Base-by-base conservation (phyloP, 345 rosid genomes). In the Erysimum cheiranthoides region DNA sequence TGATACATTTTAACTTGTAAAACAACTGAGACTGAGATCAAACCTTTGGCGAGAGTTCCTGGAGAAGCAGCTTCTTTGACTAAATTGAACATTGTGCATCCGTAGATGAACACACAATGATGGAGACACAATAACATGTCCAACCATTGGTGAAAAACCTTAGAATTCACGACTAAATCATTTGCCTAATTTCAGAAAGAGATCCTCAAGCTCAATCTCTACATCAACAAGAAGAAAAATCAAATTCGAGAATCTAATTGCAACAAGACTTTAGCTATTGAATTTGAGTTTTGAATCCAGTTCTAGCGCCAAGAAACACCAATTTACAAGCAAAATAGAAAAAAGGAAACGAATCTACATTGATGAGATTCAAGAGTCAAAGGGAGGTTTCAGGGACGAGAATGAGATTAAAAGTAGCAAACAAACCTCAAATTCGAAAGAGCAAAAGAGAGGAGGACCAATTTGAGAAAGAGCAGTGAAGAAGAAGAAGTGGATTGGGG, bases 111-210 rank as follows among this genome's bases (percentile, higher is more conserved):
- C 36, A 74, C 82, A 86, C 34, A 79, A 76, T 16, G 84, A 73
- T 9, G 82, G 82, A 65, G 87, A 64, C 25, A 71, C 77, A 61
- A 71, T 79, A 68, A 61, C 66, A 59, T 68, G 85, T 35, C 81
- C 84, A 42, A 87, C 92, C 96, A 89, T 90, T 73, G 80, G 40
- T 61, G 6, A 68, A 62, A 13, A 64, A 68, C 3, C 11, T 13
- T 12, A 43, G 12, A 59, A 14, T 43, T 66, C 46, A 46, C 75
- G 61, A 67, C 80, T 85, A 82, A 47, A 68, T 73, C 84, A 73
- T 83, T 83, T 82, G 54, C 47, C 51, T 42, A 8, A 14, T 38
- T 70, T 34, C 52, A 10, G 12, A 56, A 21, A 5, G 12, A 45
- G 59, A 54, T 52, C 25, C 34, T 8, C 53, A 27, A 73, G 66